A percentile compares a stretch with the other conserved stretches of the same genome.
Evolutionary conservation across 768 basidiomycete species (phyloP).

Genomic region (Tricholomella constricta): DNA sequence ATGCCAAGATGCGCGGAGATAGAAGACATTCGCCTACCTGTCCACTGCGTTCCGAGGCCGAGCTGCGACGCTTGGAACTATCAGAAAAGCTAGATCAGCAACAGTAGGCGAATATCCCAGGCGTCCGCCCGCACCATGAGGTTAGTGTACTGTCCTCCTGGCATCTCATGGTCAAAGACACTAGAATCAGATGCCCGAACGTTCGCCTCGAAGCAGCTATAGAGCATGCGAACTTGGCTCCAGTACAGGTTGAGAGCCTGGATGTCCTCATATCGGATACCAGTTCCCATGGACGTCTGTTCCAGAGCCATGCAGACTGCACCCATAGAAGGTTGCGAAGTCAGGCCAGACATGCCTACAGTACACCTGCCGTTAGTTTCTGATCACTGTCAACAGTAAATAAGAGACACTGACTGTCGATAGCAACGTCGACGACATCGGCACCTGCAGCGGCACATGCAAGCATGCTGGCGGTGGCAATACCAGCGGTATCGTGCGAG

Average conservation of each 20-base stretch:
- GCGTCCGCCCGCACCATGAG: slow-evolving; percentile 64
- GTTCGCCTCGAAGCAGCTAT: slow-evolving; percentile 97
- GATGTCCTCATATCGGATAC: slow-evolving; percentile 95
- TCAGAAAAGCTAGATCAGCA: slow-evolving; percentile 18
- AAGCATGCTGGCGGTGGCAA: slow-evolving; percentile 96
- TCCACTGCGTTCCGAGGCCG: slow-evolving; percentile 96
- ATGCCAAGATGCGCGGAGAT: slow-evolving; percentile 9
- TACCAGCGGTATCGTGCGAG: slow-evolving; percentile 99
- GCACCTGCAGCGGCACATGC: slow-evolving; percentile 96
- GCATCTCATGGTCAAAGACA: slow-evolving; percentile 99
- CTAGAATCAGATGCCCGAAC: slow-evolving; percentile 96
- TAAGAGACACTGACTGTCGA: slow-evolving; percentile 76
- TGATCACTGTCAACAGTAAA: background rate
- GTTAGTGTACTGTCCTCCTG: slow-evolving; percentile 94
- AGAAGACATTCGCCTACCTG: slow-evolving; percentile 46
- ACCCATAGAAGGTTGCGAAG: slow-evolving; percentile 99
- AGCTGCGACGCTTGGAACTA: slow-evolving; percentile 99
- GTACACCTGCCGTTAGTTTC: slow-evolving; percentile 15
- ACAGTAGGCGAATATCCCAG: slow-evolving; percentile 17
- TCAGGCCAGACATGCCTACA: slow-evolving; percentile 95
- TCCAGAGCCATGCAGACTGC: slow-evolving; percentile 94
- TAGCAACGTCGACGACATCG: slow-evolving; percentile 96
- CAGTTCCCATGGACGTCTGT: slow-evolving; percentile 91
- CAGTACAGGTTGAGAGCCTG: slow-evolving; percentile 98
- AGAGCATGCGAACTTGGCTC: slow-evolving; percentile 95